Base-by-base conservation (phyloP, 495 filamentous ascomycete genomes). In the Aspergillus sclerotiicarbonarius region DNA sequence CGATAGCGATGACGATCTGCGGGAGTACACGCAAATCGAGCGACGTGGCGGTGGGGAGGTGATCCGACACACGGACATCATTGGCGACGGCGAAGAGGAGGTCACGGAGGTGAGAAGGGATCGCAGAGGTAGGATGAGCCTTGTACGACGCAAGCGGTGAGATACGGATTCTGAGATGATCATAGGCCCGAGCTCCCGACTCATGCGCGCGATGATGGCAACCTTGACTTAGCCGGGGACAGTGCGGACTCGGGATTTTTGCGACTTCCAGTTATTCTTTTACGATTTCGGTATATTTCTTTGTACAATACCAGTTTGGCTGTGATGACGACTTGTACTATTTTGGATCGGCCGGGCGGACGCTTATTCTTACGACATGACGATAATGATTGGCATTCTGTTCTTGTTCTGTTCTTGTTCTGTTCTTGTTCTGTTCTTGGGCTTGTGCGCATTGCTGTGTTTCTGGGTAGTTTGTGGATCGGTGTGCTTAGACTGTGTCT, bases 101-200 rank as follows among this genome's bases (percentile, higher is more conserved):
- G 69, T 84, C 12, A 64, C 87, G 19, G 82, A 90, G 63, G 76
- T 94, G 61, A 86, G 88, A 74, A 88, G 85, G 78, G 89, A 96
- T 68, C 86, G 86, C 73, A 90, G 83, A 88, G 90, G 92, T 95
- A 91, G 80, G 87, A 79, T 89, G 80, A 82, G 79, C 73, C 81
- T 88, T 73, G 70, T 62, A 61, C 70, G 50, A 82, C 66, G 37
- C 10, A 68, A 70, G 73, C 66, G 69, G 70, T 78, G 57, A 30
- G 54, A 51, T 37, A 50, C 16, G 19, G 21, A 57, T 67, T 51
- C 58, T 60, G 48, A 72, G 41, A 57, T 50, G n/a, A 54, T 61
- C 25, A 56, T 66, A 84, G 81, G 68, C 55, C 81, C 87, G 2
- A 80, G 84, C 51, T 83, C 89, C 30, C 79, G 78, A 45, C 63